Conservation (phyloP, 805 yeast genomes). For the Diddensiella transvaalensis region DNA sequence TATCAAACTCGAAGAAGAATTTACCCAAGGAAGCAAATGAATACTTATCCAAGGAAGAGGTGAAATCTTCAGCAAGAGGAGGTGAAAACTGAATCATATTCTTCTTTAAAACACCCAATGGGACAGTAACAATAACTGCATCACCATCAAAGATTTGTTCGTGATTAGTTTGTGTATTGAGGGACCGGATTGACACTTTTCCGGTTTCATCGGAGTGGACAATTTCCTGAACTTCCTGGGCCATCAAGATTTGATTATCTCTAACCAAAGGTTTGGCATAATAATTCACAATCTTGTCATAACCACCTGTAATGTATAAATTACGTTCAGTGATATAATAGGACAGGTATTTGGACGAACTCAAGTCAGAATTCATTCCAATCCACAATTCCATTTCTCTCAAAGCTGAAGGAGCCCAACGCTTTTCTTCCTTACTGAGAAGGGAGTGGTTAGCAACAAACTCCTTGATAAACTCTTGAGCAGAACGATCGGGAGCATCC, state of each 20-base stretch:
- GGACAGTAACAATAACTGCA: conserved; percentile 30
- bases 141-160: conserved; percentile 22
- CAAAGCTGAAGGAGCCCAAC: conserved; percentile 24
- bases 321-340: conserved; percentile 22
- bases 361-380: conserved; percentile 17
- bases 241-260: conserved; percentile 20
- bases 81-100: conserved; percentile 25
- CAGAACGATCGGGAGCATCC: conserved; percentile 22
- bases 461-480: conserved; percentile 25
- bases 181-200: conserved; percentile 9
- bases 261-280: conserved; percentile 19
- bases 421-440: conserved; percentile 20
- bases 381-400: conserved; percentile 24
- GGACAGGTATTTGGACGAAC: conserved; percentile 19
- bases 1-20: conserved; percentile 29
- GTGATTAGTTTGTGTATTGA: conserved; percentile 1
- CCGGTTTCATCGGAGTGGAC: conserved; percentile 8
- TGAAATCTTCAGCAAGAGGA: conserved; percentile 19
- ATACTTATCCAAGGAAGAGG: conserved; percentile 21
- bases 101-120: conserved; percentile 30
- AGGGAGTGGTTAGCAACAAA: conserved; percentile 21
- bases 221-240: conserved; percentile 17
- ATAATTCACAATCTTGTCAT: conserved; percentile 21
- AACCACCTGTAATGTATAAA: conserved; percentile 24
- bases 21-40: conserved; percentile 31